Evolutionary conservation across 495 filamentous ascomycete genomes (phyloP), one percentile per base, ranked within the genome.

Genomic region (Lentithecium fluviatile): DNA sequence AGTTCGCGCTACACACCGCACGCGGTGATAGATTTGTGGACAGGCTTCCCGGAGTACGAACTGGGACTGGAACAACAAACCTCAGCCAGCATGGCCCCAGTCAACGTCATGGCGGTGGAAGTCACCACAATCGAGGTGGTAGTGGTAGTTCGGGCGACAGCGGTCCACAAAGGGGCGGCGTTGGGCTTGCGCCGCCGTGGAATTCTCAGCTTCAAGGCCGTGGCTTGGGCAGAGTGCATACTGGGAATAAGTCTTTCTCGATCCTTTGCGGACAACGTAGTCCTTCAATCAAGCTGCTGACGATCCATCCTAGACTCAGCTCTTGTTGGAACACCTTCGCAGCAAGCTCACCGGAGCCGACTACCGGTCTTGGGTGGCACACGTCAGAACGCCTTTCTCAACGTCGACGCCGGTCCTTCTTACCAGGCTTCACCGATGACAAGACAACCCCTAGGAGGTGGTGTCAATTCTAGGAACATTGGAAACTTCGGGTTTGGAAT

Each of bases 1-100:
- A 85, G 21, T 76, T 83, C 20, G 78, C 80, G 20, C 69, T 86
- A 26, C 79, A 80, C 46, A 63, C 45, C 20, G 66, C 50, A 23
- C 48, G 52, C 2, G 32, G 29, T 29, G 68, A 69, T 45, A 56
- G 48, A 7, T 68, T 66, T 55, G 54, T 67, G 3, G 66, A 71
- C 45, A 47, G 69, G 17, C 34, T 70, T n/a, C 61, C 61, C 12
- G 66, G 62, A 17, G 46, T 56, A 10, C 45, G 58, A 11, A 59
- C 36, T 2, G 58, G 58, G 7, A 59, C 36, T 2, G 58, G 51
- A 11, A 53, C 52, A 29, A 26, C 52, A 23, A 60, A 55, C 40
- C 68, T 34, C 52, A 59, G 24, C 64, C 59, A 62, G 20, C 8
- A 26, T 45, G 34, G 51, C 19, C 11, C 26, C 2, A 45, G 21